Base-by-base conservation (phyloP, 2,329 filamentous ascomycete species). In the Proliferodiscus dingleyae region DNA sequence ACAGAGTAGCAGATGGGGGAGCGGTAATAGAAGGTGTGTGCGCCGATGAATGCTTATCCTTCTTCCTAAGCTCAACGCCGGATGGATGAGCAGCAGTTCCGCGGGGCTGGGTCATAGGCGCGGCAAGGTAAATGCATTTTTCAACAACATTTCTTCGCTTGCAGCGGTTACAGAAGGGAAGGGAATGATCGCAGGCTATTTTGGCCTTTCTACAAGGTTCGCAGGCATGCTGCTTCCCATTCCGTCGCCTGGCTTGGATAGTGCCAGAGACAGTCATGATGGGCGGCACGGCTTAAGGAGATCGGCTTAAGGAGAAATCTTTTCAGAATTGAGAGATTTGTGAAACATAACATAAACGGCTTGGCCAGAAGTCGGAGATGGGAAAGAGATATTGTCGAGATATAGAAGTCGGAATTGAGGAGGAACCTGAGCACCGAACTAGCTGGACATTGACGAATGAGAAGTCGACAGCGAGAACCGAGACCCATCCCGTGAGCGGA, bases 161-260 rank as follows among this genome's bases (percentile, higher is more conserved):
- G 49, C 57, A 62, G 21, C 57, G 38, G 7, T 51, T 48, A 40
- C 59, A 62, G 9, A 53, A 36, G 7, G 60, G 60, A 5, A 59
- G 39, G 1, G 48, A 42, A 29, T 61, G 58, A 37, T 62, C 58
- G 43, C 58, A 62, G 29, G 53, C 49, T 21, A 59, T 54, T 39
- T 62, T 62, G 7, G 59, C 58, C 36, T 58, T 58, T 10, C 59
- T 49, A 46, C 60, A 60, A 18, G 57, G 56, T 37, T 59, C 56
- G 29, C 55, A 60, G 8, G 55, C 54, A 37, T 55, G 56, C 26
- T 56, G 52, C 36, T 59, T 59, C 13, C 60, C 60, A 46, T 61
- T 62, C 21, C 59, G 50, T 21, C 60, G 52, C 26, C 56, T 46
- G 10, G 52, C 51, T 1, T 54, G 39, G 32, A 34, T 33, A 18